Conservation (phyloP, 2,329 filamentous ascomycete species). For the Fusarium redolens region DNA sequence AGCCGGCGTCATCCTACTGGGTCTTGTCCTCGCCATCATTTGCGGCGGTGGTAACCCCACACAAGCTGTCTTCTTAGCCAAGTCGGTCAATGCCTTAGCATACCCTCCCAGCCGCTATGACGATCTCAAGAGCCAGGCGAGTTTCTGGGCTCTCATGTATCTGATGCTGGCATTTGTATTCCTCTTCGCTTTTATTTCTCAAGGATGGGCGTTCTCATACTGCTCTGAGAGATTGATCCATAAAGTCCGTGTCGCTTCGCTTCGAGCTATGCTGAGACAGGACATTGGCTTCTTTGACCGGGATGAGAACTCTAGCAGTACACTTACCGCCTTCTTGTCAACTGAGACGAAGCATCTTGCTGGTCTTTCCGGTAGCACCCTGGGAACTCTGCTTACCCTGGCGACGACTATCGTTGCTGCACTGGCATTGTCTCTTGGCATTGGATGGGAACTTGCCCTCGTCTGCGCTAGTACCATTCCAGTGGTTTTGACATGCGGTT, state of each 20-base stretch:
- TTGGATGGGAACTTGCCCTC: slow-evolving; percentile 59
- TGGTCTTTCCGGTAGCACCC: slow-evolving; percentile 18
- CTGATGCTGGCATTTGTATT: slow-evolving; percentile 55
- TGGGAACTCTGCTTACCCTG: slow-evolving; percentile 15
- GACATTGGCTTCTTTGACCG: slow-evolving; percentile 52
- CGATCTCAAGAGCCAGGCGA: slow-evolving; percentile 39
- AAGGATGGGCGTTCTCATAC: slow-evolving; percentile 36
- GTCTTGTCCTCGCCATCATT: slow-evolving; percentile 22
- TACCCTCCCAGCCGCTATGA: slow-evolving; percentile 10
- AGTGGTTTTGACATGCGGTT: slow-evolving; percentile 54
- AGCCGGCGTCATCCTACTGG: neutral
- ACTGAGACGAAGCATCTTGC: slow-evolving; percentile 13
- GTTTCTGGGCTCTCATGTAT: slow-evolving; percentile 63
- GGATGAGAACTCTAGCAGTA: slow-evolving; percentile 34
- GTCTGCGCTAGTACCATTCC: slow-evolving; percentile 56
- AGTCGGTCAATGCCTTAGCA: slow-evolving; percentile 29
- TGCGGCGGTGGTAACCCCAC: slow-evolving; percentile 45
- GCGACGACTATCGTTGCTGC: slow-evolving; percentile 4
- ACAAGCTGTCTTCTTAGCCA: slow-evolving; percentile 46
- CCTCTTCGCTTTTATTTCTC: slow-evolving; percentile 48
- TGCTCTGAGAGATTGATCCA: slow-evolving; percentile 31
- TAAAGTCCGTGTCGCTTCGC: neutral
- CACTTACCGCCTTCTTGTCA: slow-evolving; percentile 40
- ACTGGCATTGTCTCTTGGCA: slow-evolving; percentile 23
- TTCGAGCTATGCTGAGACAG: slow-evolving; percentile 47